Evolutionary conservation across 305 asterid genomes (phyloP).

Genomic region (Andrographis paniculata): DNA sequence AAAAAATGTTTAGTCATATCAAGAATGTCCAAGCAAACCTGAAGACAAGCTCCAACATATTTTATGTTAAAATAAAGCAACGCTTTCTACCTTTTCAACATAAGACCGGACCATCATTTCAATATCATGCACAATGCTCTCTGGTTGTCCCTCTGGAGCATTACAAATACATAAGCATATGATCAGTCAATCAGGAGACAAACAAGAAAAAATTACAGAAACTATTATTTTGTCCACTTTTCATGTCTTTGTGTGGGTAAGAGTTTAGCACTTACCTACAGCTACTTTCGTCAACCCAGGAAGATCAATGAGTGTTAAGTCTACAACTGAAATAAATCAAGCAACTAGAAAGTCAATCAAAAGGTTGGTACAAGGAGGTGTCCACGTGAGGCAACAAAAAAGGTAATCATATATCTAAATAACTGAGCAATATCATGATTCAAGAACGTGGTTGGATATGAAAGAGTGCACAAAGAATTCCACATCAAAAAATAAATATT

Average conservation of each 20-base stretch:
- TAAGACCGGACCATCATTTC: constrained; percentile 97
- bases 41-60: neutral
- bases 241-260: constrained; percentile 14
- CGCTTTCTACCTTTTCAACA: constrained; percentile 71
- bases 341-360: constrained; percentile 9
- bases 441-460: neutral
- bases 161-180: constrained; percentile 19
- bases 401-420: constrained; percentile 2
- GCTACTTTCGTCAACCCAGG: constrained; percentile 98
- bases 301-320: constrained; percentile 92
- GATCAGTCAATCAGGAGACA: constrained; percentile 15
- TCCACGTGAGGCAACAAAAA: constrained; percentile 1
- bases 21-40: no score
- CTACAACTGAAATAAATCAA: constrained; percentile 59
- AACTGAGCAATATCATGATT: constrained; percentile 5
- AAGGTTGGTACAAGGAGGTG: constrained; percentile 9
- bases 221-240: constrained; percentile 3
- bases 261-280: constrained; percentile 62
- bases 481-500: no score
- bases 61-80: neutral
- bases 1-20: neutral
- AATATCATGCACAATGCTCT: constrained; percentile 81
- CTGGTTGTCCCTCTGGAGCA: constrained; percentile 86
- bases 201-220: constrained; percentile 8
- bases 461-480: no score